Evolutionary conservation across 2,329 filamentous ascomycete species (phyloP).

Genomic region (Colletotrichum camelliae): DNA sequence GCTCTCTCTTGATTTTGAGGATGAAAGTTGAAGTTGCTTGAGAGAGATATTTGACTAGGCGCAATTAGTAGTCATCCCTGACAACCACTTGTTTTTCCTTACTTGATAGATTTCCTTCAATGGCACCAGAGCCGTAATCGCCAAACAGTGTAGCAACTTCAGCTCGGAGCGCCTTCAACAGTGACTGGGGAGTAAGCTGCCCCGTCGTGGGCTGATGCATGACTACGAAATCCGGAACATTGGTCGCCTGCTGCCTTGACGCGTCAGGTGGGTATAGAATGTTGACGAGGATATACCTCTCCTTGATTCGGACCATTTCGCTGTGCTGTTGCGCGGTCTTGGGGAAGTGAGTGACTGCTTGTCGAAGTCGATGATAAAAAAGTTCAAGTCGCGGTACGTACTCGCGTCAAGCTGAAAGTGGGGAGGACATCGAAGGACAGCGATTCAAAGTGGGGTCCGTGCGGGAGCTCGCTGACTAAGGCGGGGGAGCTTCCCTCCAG

Average conservation of each 20-base stretch:
- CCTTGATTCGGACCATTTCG: constrained; percentile 92
- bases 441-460: neutral
- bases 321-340: neutral
- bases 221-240: constrained; percentile 66
- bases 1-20: constrained; percentile 78
- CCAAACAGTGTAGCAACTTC: constrained; percentile 80
- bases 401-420: neutral
- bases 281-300: constrained; percentile 93
- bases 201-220: constrained; percentile 82
- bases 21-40: constrained; percentile 94
- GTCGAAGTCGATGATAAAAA: neutral
- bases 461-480: constrained; percentile 15
- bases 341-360: neutral
- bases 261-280: constrained; percentile 80
- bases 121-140: constrained; percentile 83
- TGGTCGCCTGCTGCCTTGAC: constrained; percentile 33
- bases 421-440: neutral
- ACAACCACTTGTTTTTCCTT: constrained; percentile 5
- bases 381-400: constrained; percentile 5
- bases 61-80: neutral
- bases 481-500: constrained; percentile 4
- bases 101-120: constrained; percentile 74
- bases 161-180: constrained; percentile 73
- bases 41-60: constrained; percentile 87
- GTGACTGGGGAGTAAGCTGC: constrained; percentile 67